A percentile compares a stretch with the other conserved stretches of the same genome.
These are phyloP conservation scores for Solanum hybrid DNA, from an alignment of 305 asterid species.

Conservation along the genomic window DNA sequence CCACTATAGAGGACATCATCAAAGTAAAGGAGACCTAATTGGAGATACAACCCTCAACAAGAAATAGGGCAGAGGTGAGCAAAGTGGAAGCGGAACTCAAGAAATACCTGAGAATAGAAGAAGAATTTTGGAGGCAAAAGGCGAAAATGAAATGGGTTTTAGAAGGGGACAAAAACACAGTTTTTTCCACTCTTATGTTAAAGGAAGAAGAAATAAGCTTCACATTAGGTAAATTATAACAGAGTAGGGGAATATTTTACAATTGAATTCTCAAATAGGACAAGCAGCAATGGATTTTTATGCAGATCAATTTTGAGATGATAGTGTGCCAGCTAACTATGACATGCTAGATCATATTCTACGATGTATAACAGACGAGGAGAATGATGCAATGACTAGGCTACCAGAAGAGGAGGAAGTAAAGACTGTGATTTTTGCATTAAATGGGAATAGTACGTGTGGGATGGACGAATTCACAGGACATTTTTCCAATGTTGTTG, in stretches of 20 bases:
- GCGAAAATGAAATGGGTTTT: background rate
- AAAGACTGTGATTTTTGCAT: background rate
- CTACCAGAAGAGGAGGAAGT: background rate
- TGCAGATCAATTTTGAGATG: background rate
- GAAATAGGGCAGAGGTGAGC: background rate
- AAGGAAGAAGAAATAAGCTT: background rate
- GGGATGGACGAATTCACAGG: fast-evolving
- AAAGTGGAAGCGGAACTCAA: background rate
- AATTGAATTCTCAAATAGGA: background rate
- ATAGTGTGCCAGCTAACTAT: too few relatives aligned
- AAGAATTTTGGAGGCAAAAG: background rate
- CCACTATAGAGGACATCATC: background rate
- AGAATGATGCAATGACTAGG: background rate
- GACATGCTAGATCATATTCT: background rate
- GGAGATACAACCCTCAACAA: background rate
- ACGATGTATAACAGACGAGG: too few relatives aligned
- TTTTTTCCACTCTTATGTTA: background rate
- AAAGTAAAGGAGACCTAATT: background rate
- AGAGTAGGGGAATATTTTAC: background rate
- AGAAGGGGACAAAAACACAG: background rate
- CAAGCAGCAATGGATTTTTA: fast-evolving
- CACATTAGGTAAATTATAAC: background rate
- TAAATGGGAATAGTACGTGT: background rate
- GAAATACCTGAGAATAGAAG: background rate
- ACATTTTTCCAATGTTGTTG: background rate